Base-by-base conservation (phyloP, 73 alveolate genomes). In the Paramecium bursaria region DNA sequence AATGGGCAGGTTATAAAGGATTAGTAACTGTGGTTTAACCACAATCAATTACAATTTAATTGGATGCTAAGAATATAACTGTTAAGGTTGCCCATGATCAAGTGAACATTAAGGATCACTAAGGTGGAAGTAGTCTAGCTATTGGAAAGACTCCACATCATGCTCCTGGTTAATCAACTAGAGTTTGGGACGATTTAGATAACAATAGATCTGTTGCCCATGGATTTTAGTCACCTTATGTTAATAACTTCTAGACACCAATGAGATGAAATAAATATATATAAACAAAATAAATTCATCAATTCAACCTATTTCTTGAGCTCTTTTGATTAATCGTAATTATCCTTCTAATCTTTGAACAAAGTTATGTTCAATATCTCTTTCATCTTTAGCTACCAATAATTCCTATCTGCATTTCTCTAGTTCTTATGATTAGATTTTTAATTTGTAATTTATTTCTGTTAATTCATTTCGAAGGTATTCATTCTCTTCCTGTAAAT, bases 171-270 rank as follows among this genome's bases (percentile, higher is more conserved):
- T 39, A 39, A 57, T 33, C 60, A 1, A 67, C 82, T 9, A 67
- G 82, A 67, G 82, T 67, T 31, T 67, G 82, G 82, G 82, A 67
- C 11, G 82, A 67, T 42, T 42, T 67, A 30, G 82, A 67, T 19
- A 47, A 10, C 7, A 4, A 42, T 21, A 5, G 25, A 35, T 67
- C 82, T n/a, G 82, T 19, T 39, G 44, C 44, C 60, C 33, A 47
- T 13, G 82, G 60, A 35, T 67, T 39, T 42, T 23, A 67, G 44
- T 67, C 82, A 14, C 82, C 82, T 11, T 67, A 67, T 42, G 50
- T 67, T n/a, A n/a, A n/a, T n/a, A n/a, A n/a, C n/a, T n/a, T n/a
- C n/a, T n/a, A n/a, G n/a, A n/a, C n/a, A n/a, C n/a, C n/a, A n/a
- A n/a, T n/a, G n/a, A n/a, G n/a, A n/a, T n/a, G n/a, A n/a, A n/a